Evolutionary conservation across 768 basidiomycete genomes (phyloP), one percentile per base, ranked within the genome.

Genomic region (Hebeloma cylindrosporum): DNA sequence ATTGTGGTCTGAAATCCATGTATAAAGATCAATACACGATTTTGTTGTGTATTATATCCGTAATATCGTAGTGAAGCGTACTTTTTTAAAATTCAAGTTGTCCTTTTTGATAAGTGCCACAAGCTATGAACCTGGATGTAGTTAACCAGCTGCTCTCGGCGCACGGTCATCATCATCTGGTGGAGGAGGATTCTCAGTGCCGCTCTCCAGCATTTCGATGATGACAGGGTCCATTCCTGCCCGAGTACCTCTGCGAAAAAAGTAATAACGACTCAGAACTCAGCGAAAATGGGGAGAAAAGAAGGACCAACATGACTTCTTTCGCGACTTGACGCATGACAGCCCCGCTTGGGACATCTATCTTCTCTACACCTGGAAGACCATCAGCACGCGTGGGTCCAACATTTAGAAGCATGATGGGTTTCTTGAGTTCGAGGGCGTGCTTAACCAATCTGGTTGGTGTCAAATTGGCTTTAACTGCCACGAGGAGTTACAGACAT

Each of bases 301-400:
- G 23, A 55, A 30, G n/a, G 36, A 71, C 85, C 57, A 54, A 92
- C 88, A 86, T 54, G 17, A 88, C 69, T 6, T 67, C 60, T 43
- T 64, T 68, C 11, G 80, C 84, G 35, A 81, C 85, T 5, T 83
- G 79, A 33, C 74, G 70, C 66, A 96, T 73, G 26, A 95, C 77
- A n/a, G 65, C 62, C 5, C 93, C 88, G 34, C 82, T 85, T 4
- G 78, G 67, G 46, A 88, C 72, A 47, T 94, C 89, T 46, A 96
- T 74, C 66, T 93, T 90, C 51, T 87, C 82, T 39, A 95, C 67
- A 6, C 78, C 85, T 4, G 67, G 60, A 30, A 85, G 57, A 20
- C 63, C 67, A 60, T 97, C 95, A 2, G 86, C 94, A 30, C 95
- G 79, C 2, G 91, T 86, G 2, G 93, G 93, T 5, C 95, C 95